Evolutionary conservation across 2,329 filamentous ascomycete species (phyloP).

Genomic region (Coniochaeta prunicola): DNA sequence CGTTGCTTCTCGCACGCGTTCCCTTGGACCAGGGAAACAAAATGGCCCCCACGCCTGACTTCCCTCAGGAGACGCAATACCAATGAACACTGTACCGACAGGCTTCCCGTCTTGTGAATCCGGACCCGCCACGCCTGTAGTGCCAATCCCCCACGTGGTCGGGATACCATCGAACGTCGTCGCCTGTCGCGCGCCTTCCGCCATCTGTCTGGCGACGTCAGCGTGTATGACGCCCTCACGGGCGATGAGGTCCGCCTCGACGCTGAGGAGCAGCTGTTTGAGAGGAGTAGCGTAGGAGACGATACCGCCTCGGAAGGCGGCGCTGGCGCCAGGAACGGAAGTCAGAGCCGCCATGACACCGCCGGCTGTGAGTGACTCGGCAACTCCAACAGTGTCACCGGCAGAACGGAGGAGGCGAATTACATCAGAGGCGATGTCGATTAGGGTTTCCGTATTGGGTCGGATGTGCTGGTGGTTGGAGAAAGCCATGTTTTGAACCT

Average conservation of each 20-base stretch:
- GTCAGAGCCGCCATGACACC: conserved; percentile 23
- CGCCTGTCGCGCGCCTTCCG: conserved; percentile 8
- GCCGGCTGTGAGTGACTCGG: conserved; percentile 24
- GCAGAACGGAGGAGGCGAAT: conserved; percentile 14
- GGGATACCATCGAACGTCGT: conserved; percentile 5
- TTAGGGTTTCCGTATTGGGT: conserved; percentile 4
- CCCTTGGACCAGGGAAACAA: conserved; percentile 12
- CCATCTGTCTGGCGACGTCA: conserved; percentile 17
- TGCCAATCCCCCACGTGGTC: conserved; percentile 17
- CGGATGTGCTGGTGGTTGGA: background rate
- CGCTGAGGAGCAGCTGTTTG: conserved; percentile 19
- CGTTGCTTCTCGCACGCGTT: conserved; percentile 15
- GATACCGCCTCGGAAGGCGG: conserved; percentile 23
- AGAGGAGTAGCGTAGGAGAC: conserved; percentile 23
- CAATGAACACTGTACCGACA: conserved; percentile 15
- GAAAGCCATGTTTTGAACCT: background rate
- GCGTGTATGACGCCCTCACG: conserved; percentile 16
- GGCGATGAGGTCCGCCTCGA: conserved; percentile 14
- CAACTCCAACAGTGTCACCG: conserved; percentile 20
- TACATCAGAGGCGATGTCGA: conserved; percentile 8
- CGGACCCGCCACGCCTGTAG: conserved; percentile 18
- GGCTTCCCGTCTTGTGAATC: conserved; percentile 17
- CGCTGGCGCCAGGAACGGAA: conserved; percentile 20
- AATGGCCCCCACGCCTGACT: conserved; percentile 14
- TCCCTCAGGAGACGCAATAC: conserved; percentile 9